phyloP scores from a whole-genome alignment of 495 filamentous ascomycete species.

The Bryoglossum gracile region DNA sequence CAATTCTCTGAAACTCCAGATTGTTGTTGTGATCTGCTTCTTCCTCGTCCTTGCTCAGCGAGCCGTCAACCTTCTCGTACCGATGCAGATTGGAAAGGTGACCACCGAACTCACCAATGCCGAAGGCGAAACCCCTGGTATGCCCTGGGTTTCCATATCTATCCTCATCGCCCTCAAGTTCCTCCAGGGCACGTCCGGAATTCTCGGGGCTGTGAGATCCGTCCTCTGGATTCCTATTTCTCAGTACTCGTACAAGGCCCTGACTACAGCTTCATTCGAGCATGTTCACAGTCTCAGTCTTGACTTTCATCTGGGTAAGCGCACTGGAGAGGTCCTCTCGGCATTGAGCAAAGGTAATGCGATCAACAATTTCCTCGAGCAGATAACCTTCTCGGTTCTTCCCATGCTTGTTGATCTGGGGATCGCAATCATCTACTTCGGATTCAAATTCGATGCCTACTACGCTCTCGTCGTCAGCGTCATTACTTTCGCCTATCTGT shows the following conservation, averaged over 20 bases:
- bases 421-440: conserved; percentile 82
- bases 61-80: conserved; percentile 73
- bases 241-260: conserved; percentile 91
- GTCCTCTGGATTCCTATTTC: conserved; percentile 91
- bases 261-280: conserved; percentile 92
- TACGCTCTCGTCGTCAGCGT: conserved; percentile 88
- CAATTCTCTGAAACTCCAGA: conserved; percentile 62
- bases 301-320: conserved; percentile 94
- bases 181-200: conserved; percentile 79
- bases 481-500: conserved; percentile 93
- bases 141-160: conserved; percentile 66
- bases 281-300: conserved; percentile 92
- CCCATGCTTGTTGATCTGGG: conserved; percentile 90
- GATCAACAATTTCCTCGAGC: conserved; percentile 94
- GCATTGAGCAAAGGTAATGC: conserved; percentile 92
- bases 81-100: conserved; percentile 65
- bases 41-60: conserved; percentile 68
- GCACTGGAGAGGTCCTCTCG: conserved; percentile 91
- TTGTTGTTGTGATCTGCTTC: conserved; percentile 74
- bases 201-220: conserved; percentile 74
- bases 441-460: conserved; percentile 72
- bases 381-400: conserved; percentile 88
- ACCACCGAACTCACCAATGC: conserved; percentile 49
- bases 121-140: conserved; percentile 29
- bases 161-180: conserved; percentile 75